A percentile compares a stretch with the other conserved stretches of the same genome.
phyloP scores from a whole-genome alignment of 257 asterid genomes.

The Nicotiana noctiflora region DNA sequence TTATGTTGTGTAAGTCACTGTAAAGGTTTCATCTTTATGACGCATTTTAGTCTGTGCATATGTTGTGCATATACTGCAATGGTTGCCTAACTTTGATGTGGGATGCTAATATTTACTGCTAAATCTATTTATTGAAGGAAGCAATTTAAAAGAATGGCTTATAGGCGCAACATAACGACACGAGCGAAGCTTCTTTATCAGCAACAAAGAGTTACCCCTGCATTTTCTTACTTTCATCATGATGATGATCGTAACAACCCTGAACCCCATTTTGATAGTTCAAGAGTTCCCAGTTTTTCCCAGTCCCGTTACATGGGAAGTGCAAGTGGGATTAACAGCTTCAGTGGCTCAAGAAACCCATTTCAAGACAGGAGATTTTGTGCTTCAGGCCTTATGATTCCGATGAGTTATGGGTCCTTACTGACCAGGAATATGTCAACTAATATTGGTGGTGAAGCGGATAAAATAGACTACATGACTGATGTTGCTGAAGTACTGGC shows the following conservation, averaged over 20 bases:
- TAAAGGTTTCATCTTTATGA: neutral
- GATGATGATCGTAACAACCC: slow-evolving; percentile 32
- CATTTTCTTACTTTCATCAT: slow-evolving; percentile 39
- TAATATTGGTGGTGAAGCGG: slow-evolving; percentile 46
- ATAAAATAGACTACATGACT: slow-evolving; percentile 43
- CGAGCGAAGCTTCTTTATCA: slow-evolving; percentile 61
- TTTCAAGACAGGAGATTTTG: slow-evolving; percentile 33
- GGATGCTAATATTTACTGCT: neutral
- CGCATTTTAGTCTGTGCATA: neutral
- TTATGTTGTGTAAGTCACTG: neutral
- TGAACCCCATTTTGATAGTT: slow-evolving; percentile 10
- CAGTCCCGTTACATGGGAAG: slow-evolving; percentile 21
- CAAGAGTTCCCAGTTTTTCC: slow-evolving; percentile 22
- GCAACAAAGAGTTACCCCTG: slow-evolving; percentile 49
- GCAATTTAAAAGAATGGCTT: slow-evolving; percentile 42
- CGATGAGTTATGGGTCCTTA: slow-evolving; percentile 35
- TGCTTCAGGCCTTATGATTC: slow-evolving; percentile 12
- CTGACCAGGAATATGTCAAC: slow-evolving; percentile 56
- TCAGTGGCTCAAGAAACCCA: slow-evolving; percentile 21
- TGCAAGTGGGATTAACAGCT: slow-evolving; percentile 23
- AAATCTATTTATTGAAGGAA: neutral
- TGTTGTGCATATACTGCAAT: neutral
- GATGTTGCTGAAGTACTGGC: slow-evolving; percentile 52
- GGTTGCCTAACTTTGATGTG: neutral
- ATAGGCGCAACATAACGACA: slow-evolving; percentile 55